Percentiles rank a stretch among this genome's conserved stretches.
Conservation (phyloP, 192 early-diverging fungal genomes). For the Umbelopsis sp. region DNA sequence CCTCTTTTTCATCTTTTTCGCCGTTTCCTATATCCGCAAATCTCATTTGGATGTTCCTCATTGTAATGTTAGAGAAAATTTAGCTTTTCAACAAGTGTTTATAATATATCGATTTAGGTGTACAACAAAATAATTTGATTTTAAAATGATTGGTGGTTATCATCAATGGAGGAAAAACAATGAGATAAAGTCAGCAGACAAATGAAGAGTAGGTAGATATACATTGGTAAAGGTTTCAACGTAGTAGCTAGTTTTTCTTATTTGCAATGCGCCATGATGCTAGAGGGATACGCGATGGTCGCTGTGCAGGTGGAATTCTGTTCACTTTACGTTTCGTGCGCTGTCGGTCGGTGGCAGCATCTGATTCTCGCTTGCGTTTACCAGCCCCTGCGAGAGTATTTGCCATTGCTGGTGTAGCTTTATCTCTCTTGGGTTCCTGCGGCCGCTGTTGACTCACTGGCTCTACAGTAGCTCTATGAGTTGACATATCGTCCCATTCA, state of each 20-base stretch:
- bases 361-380: neutral
- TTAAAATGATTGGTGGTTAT: neutral
- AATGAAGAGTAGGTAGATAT: too few relatives aligned
- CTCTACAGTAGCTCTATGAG: too few relatives aligned
- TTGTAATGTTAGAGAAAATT: slow-evolving; percentile 12
- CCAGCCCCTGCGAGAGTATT: too few relatives aligned
- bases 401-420: too few relatives aligned
- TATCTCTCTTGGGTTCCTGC: too few relatives aligned
- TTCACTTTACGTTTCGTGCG: neutral
- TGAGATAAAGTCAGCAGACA: too few relatives aligned
- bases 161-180: too few relatives aligned
- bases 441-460: too few relatives aligned
- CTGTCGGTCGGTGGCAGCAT: neutral
- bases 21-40: neutral
- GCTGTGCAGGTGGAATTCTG: neutral
- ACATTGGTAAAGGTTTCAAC: neutral
- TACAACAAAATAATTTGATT: neutral
- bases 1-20: neutral
- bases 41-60: neutral
- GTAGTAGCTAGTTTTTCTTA: neutral
- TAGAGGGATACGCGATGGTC: neutral
- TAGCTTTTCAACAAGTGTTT: slow-evolving; percentile 21
- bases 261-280: neutral
- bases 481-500: too few relatives aligned
- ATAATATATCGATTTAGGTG: slow-evolving; percentile 16